Percentiles rank a stretch among this genome's conserved stretches.
phyloP scores from a whole-genome alignment of 306 rosid genomes.

The Echinosophora koreensis region DNA sequence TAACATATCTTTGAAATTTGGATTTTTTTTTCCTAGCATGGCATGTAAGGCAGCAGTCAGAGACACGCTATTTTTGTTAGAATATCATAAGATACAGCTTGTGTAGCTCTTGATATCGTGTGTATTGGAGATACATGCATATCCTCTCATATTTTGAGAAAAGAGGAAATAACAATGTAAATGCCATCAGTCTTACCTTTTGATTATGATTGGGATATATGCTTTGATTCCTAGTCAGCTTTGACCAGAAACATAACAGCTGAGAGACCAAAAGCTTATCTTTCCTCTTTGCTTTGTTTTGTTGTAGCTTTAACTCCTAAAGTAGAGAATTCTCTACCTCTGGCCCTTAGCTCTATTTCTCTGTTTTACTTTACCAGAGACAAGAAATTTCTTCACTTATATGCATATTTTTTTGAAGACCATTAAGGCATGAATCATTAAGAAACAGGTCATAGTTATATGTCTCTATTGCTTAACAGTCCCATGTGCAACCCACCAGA shows the following conservation, averaged over 20 bases:
- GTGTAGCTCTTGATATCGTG: not conserved
- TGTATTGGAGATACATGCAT: not conserved
- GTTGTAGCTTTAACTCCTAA: not conserved
- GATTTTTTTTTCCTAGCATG: conserved; percentile 9
- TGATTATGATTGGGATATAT: not conserved
- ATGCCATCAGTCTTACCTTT: not conserved
- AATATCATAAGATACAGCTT: conserved; percentile 14
- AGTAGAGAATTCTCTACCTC: not conserved
- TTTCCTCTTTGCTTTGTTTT: not conserved
- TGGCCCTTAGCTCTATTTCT: not conserved
- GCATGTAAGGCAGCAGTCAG: not conserved
- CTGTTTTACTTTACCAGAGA: conserved; percentile 28
- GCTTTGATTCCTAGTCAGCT: conserved; percentile 1
- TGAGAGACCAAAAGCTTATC: not conserved
- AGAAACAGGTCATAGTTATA: not conserved
- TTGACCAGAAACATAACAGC: not conserved
- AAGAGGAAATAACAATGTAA: not conserved
- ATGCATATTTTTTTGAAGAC: conserved; percentile 24
- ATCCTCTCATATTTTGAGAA: not conserved
- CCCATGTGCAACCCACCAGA: not conserved
- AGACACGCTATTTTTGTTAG: conserved; percentile 12
- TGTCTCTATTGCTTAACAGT: not conserved
- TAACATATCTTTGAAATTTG: not conserved
- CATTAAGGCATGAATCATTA: not conserved
- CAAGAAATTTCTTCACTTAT: not conserved